Base-by-base conservation (phyloP, 306 rosid species). In the Lagenaria siceraria region DNA sequence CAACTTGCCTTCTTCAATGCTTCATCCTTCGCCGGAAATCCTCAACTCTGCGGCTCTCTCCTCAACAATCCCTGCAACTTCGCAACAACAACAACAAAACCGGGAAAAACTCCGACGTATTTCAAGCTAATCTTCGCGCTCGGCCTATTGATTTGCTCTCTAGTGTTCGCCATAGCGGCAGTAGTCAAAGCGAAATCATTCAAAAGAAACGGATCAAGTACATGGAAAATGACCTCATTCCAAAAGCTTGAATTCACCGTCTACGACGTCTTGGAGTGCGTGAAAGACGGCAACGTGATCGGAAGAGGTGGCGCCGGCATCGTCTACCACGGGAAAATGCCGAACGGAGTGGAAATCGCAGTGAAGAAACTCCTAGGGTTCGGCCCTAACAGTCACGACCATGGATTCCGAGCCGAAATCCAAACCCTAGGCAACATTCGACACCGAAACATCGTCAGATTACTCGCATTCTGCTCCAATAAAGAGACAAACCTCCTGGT, bases 291-390 rank as follows among this genome's bases (percentile, higher is more conserved):
- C 4, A 93, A 90, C 42, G 98, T 87, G 71, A 89, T 93, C 4
- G 98, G 98, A 24, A 78, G 89, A 84, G 98, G 98, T 46, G 98
- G 98, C 21, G 98, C 98, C 0, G 98, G 98, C 61, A 88, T 90
- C 10, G 98, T 93, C 14, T 93, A 90, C 89, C 98, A 93, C 52
- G 98, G 97, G 0, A 90, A 93, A 82, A 93, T 93, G 98, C 88
- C 96, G 4, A 87, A 78, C 38, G 98, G 98, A 21, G 88, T 84
- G 0, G 97, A 93, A 77, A 77, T 93, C 35, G 98, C 98, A 1
- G 97, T 93, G 7, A 93, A 93, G 14, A 93, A 91, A 38, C 87
- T 93, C 13, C 85, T 93, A 5, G 97, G 93, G 4, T 82, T 89
- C 2, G 94, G 94, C 8, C 81, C 90, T 8, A 87, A 86, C 48